Evolutionary conservation across 2,329 filamentous ascomycete genomes (phyloP).

Genomic region (Chrysoporthe austroafricana): DNA sequence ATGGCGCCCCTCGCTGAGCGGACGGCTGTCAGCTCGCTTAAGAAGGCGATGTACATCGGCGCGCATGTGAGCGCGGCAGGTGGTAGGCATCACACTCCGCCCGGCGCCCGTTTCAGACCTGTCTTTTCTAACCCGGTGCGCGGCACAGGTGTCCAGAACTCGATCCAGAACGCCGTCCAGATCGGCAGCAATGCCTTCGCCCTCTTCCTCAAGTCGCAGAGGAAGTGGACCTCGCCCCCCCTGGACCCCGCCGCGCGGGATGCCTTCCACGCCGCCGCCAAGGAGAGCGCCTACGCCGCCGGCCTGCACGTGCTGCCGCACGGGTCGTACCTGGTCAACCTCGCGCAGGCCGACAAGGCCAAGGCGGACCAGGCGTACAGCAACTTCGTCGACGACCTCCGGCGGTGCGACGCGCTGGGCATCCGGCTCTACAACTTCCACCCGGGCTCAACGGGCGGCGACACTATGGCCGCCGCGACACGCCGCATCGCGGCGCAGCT

Average conservation of each 20-base stretch:
- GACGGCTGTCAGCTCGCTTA: slow-evolving; percentile 65
- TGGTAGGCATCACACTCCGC: slow-evolving; percentile 53
- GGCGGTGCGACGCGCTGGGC: slow-evolving; percentile 81
- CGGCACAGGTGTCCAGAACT: slow-evolving; percentile 79
- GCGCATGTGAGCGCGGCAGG: slow-evolving; percentile 91
- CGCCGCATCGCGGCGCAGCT: slow-evolving; percentile 79
- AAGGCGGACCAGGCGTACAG: slow-evolving; percentile 86
- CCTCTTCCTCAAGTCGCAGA: slow-evolving; percentile 92
- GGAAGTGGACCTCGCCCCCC: slow-evolving; percentile 88
- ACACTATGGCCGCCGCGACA: slow-evolving; percentile 70
- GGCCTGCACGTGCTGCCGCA: slow-evolving; percentile 81
- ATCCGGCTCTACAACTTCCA: slow-evolving; percentile 98
- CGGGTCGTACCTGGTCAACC: slow-evolving; percentile 94
- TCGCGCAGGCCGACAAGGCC: slow-evolving; percentile 78
- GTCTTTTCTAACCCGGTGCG: too few relatives aligned
- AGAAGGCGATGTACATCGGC: slow-evolving; percentile 78
- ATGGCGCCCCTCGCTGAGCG: slow-evolving; percentile 69
- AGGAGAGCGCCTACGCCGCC: slow-evolving; percentile 72
- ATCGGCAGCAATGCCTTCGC: slow-evolving; percentile 94
- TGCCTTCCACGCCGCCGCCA: slow-evolving; percentile 71
- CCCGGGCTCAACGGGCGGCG: slow-evolving; percentile 79
- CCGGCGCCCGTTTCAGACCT: not conserved
- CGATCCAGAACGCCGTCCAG: slow-evolving; percentile 74
- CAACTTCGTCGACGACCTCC: slow-evolving; percentile 85
- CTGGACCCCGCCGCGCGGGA: slow-evolving; percentile 69